Conservation (phyloP, 495 filamentous ascomycete species). For the Hypoxylon fuscum region DNA sequence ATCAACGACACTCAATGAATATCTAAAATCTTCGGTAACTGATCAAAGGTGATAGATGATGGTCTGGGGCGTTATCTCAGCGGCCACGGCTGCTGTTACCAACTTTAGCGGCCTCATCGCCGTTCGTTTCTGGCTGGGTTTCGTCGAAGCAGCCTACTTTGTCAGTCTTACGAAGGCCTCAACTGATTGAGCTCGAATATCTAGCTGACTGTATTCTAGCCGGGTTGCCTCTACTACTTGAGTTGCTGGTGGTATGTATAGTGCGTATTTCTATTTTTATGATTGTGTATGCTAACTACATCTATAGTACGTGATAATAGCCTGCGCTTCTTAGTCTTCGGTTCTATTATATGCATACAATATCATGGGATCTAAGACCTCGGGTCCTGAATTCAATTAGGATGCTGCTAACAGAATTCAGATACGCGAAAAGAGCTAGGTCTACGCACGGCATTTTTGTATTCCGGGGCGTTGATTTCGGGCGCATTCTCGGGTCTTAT, state of each 20-base stretch:
- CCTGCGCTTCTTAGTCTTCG: conserved; percentile 55
- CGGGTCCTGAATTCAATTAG: not conserved
- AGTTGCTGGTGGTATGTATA: conserved; percentile 60
- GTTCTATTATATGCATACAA: not conserved
- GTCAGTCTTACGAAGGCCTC: conserved; percentile 35
- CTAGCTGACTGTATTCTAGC: conserved; percentile 44
- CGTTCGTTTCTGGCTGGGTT: conserved; percentile 76
- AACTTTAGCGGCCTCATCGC: conserved; percentile 70
- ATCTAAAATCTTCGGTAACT: no score
- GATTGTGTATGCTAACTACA: conserved; percentile 19
- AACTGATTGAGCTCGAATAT: not conserved
- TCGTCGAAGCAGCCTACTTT: conserved; percentile 64
- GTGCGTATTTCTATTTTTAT: conserved; percentile 51
- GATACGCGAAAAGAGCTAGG: conserved; percentile 66
- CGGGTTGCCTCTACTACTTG: conserved; percentile 62
- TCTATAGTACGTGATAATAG: conserved; percentile 47
- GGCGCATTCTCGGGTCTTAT: conserved; percentile 72
- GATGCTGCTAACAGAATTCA: conserved; percentile 28
- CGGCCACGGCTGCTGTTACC: conserved; percentile 66
- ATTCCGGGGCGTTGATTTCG: conserved; percentile 69
- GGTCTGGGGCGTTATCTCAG: conserved; percentile 77
- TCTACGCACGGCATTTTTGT: conserved; percentile 66
- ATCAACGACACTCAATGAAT: not conserved
- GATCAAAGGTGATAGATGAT: conserved; percentile 58
- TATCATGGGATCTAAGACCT: not conserved